Conservation (phyloP, 345 rosid genomes). For the Arabis alpina region DNA sequence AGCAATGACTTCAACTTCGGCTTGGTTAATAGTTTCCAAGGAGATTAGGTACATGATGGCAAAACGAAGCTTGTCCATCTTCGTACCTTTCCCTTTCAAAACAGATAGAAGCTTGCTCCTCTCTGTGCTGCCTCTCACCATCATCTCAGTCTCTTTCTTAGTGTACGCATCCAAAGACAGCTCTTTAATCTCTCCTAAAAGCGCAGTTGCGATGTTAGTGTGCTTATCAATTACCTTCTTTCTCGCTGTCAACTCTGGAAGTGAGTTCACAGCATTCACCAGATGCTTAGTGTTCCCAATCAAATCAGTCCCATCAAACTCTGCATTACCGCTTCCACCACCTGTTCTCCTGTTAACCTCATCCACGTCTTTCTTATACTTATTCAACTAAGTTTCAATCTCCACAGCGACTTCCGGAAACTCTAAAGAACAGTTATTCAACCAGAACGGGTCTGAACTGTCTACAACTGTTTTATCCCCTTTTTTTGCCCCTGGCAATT, state of each 20-base stretch:
- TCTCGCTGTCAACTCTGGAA: constrained; percentile 80
- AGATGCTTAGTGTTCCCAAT: constrained; percentile 83
- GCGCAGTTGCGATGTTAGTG: constrained; percentile 71
- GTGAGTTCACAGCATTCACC: constrained; percentile 86
- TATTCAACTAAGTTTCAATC: constrained; percentile 71
- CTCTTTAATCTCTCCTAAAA: constrained; percentile 84
- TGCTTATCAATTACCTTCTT: constrained; percentile 88
- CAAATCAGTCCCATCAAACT: constrained; percentile 66
- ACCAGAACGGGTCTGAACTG: constrained; percentile 75
- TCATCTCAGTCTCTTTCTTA: constrained; percentile 82
- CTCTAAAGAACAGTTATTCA: constrained; percentile 69
- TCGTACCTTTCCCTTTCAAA: constrained; percentile 76
- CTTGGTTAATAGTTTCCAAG: constrained; percentile 63
- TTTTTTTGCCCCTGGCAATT: constrained; percentile 69
- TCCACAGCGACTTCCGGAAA: constrained; percentile 88
- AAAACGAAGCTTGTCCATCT: constrained; percentile 74
- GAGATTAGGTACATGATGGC: constrained; percentile 80
- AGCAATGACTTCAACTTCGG: constrained; percentile 58
- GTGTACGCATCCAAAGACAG: constrained; percentile 76
- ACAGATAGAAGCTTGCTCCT: constrained; percentile 59
- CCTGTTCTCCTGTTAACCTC: constrained; percentile 79
- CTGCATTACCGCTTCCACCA: neutral
- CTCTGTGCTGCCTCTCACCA: constrained; percentile 72
- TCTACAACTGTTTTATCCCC: constrained; percentile 64
- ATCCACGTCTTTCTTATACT: constrained; percentile 81